phyloP scores from a whole-genome alignment of 371 early-diverging fungal genomes.

The Mucor plumbeus region DNA sequence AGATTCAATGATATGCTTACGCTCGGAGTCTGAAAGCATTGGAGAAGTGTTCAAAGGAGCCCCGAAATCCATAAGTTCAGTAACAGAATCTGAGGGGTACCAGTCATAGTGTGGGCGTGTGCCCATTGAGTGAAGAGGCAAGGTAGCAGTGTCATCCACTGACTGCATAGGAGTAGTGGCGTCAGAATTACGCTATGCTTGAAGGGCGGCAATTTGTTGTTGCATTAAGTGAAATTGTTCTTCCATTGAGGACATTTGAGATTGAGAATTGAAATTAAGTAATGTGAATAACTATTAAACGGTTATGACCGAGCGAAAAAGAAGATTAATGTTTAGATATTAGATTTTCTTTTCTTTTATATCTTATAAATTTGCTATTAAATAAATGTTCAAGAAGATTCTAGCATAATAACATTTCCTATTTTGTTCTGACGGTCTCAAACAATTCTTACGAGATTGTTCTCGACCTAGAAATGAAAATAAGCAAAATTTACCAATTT shows the following conservation, averaged over 20 bases:
- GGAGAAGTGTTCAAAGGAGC: not conserved
- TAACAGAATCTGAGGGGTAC: slow-evolving; percentile 7
- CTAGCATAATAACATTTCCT: too few species aligned
- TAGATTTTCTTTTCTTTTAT: not conserved
- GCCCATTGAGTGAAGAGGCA: slow-evolving; percentile 3
- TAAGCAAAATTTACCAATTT: too few species aligned
- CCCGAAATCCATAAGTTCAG: not conserved
- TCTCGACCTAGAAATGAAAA: too few species aligned
- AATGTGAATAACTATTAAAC: too few species aligned
- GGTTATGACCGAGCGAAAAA: slow-evolving; percentile 16
- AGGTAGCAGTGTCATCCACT: not conserved
- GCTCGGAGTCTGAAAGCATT: slow-evolving; percentile 12
- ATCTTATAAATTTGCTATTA: slow-evolving; percentile 13
- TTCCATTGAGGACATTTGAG: slow-evolving; percentile 4
- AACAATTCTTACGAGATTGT: too few species aligned
- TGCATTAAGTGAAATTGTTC: not conserved
- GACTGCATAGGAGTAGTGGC: slow-evolving; percentile 4
- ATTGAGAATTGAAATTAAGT: not conserved
- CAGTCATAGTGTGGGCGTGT: slow-evolving; percentile 17
- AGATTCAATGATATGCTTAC: slow-evolving; percentile 12
- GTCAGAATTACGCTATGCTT: not conserved
- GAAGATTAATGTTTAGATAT: not conserved
- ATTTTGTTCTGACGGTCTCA: too few species aligned
- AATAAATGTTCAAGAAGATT: slow-evolving; percentile 15
- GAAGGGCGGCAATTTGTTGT: not conserved